Percentiles rank a stretch among this genome's conserved stretches.
Conservation (phyloP, 805 yeast genomes). For the Candida ovalis region DNA sequence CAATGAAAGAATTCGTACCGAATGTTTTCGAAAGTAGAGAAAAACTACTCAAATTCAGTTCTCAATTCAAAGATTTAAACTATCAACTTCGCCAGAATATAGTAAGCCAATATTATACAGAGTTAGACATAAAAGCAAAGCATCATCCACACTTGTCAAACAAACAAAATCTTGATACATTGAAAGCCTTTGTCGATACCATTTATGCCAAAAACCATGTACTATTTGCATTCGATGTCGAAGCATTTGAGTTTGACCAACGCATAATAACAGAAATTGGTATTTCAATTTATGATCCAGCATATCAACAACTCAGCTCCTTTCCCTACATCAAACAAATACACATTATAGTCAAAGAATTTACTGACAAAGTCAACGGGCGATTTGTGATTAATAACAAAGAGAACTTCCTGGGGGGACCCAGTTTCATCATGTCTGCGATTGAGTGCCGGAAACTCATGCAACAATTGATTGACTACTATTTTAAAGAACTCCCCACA, state of each 20-base stretch:
- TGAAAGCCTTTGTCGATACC: constrained; percentile 1
- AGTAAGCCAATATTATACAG: constrained; percentile 1
- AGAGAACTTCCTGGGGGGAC: constrained; percentile 47
- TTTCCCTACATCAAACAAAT: constrained; percentile 39
- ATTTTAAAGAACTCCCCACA: constrained; percentile 33
- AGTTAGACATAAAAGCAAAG: not conserved
- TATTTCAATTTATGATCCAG: constrained; percentile 52
- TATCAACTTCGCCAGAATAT: not conserved
- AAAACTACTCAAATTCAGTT: not conserved
- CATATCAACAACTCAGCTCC: constrained; percentile 36
- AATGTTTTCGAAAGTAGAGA: constrained; percentile 3
- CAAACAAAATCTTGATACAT: not conserved
- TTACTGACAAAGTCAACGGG: constrained; percentile 42
- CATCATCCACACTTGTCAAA: constrained; percentile 7
- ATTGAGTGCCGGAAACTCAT: constrained; percentile 36
- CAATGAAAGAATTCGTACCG: constrained; percentile 4
- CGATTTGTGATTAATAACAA: constrained; percentile 52
- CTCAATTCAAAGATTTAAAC: not conserved
- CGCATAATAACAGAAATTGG: constrained; percentile 53
- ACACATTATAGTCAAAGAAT: constrained; percentile 44
- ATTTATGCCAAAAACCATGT: constrained; percentile 8
- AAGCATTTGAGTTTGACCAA: constrained; percentile 48
- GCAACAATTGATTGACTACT: constrained; percentile 41
- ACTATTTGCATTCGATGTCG: constrained; percentile 51
- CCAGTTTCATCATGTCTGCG: constrained; percentile 39